phyloP scores from a whole-genome alignment of 108 stramenopile genomes.

The Cyclostephanos tholiformis region DNA sequence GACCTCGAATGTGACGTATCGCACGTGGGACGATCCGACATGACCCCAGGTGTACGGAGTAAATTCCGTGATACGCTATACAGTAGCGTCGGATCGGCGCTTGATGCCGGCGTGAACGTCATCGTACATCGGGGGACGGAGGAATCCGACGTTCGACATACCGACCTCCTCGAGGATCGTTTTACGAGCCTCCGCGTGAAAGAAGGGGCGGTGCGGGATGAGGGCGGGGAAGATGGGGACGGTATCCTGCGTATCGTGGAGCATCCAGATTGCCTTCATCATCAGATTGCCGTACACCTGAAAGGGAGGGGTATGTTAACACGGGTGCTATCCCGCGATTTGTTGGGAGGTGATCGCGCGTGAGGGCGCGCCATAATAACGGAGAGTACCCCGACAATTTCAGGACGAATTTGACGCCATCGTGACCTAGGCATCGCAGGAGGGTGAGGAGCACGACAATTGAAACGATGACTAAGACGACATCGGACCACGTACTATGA shows the following conservation, averaged over 20 bases:
- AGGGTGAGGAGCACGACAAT: too few relatives aligned
- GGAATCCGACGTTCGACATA: slow-evolving; percentile 1
- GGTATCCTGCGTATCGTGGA: slow-evolving; percentile 6
- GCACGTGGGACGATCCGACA: too few relatives aligned
- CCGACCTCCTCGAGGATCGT: slow-evolving; percentile 2
- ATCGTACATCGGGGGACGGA: slow-evolving; percentile 21
- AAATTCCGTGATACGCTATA: too few relatives aligned
- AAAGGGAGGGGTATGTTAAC: slow-evolving; percentile 15
- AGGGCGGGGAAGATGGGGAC: too few relatives aligned
- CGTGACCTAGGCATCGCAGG: too few relatives aligned
- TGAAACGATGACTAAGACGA: too few relatives aligned
- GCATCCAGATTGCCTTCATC: slow-evolving; percentile 18
- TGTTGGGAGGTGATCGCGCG: not conserved
- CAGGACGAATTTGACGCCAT: too few relatives aligned
- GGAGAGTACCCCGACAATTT: too few relatives aligned
- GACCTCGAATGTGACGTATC: too few relatives aligned
- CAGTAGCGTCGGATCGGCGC: slow-evolving; percentile 9
- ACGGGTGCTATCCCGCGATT: not conserved
- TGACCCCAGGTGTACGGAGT: not conserved
- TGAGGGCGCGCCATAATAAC: too few relatives aligned
- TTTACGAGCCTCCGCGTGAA: not conserved
- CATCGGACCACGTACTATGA: too few relatives aligned
- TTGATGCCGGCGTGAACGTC: not conserved
- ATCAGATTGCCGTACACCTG: slow-evolving; percentile 25
- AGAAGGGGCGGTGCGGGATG: not conserved